Base-by-base conservation (phyloP, 192 early-diverging fungal genomes). In the Gryganskiella cystojenkinii region DNA sequence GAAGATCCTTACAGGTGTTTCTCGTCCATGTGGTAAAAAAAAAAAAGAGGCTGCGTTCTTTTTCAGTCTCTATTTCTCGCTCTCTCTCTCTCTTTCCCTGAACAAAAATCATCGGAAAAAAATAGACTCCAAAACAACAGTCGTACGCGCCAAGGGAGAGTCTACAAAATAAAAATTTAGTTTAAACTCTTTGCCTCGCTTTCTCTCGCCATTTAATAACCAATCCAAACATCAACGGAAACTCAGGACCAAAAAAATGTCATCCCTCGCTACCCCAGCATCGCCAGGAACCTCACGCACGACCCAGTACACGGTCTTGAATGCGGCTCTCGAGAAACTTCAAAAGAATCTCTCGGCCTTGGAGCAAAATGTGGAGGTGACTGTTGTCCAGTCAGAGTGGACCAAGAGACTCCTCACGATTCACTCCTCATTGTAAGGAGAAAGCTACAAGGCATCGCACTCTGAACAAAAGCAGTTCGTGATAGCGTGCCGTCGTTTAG, bases 1-100 rank as follows among this genome's bases (percentile, higher is more conserved):
- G 97, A 99, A 81, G 96, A 99, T 79, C 95, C 95, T 5, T 95
- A 98, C 60, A 91, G 73, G 61, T 76, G 73, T 78, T 78, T 78
- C 74, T 78, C 66, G 11, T 78, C 66, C 27, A 69, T 78, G 66
- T 78, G 66, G 66, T 78, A 63, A 35, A 59, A 50, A 50, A 47
- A n/a, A 50, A 56, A 57, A 22, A 27, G 25, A 61, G n/a, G n/a
- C n/a, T n/a, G n/a, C n/a, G n/a, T n/a, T n/a, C n/a, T n/a, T n/a
- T n/a, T n/a, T 27, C n/a, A 60, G 25, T n/a, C 30, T n/a, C 35
- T 45, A 52, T 19, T 14, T 14, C 19, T 27, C 28, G 30, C 7
- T 14, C 25, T n/a, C 53, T 24, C 24, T 55, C 25, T 42, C 7
- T 14, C 25, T n/a, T 28, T 24, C 24, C 30, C 25, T 42, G 42